Percentiles rank a stretch among this genome's conserved stretches.
These are phyloP conservation scores for Alnus glutinosa DNA, from an alignment of 306 rosid genomes.

Conservation along the genomic window DNA sequence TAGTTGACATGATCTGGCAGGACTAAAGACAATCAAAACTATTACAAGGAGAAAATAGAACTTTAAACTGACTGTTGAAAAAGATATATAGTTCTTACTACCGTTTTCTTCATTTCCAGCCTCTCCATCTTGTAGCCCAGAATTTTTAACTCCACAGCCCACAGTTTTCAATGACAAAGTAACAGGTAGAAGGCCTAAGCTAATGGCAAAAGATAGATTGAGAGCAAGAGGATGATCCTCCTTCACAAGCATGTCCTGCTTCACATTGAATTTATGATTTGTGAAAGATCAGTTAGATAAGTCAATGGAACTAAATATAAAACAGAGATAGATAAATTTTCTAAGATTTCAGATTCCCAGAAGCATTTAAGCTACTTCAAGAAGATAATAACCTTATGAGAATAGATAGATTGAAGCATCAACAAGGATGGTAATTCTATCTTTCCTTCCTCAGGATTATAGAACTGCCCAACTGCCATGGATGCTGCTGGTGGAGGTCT, in stretches of 20 bases:
- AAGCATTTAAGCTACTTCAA: conserved; percentile 17
- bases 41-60: conserved; percentile 18
- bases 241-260: conserved; percentile 74
- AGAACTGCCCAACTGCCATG: conserved; percentile 99
- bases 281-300: conserved; percentile 26
- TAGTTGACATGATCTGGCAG: too few species aligned
- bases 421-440: conserved; percentile 72
- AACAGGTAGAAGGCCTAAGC: conserved; percentile 94
- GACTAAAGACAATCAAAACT: background rate
- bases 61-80: conserved; percentile 16
- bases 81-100: conserved; percentile 52
- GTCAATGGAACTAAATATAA: conserved; percentile 13
- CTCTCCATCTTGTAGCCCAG: conserved; percentile 80
- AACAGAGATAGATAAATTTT: conserved; percentile 4
- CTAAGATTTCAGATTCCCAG: background rate
- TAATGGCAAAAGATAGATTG: conserved; percentile 70
- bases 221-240: conserved; percentile 91
- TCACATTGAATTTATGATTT: conserved; percentile 23
- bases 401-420: conserved; percentile 66
- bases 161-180: conserved; percentile 74
- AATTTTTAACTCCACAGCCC: conserved; percentile 80
- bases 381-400: conserved; percentile 65
- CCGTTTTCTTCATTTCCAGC: conserved; percentile 71
- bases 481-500: conserved; percentile 99
- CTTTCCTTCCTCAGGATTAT: conserved; percentile 80